Percentiles rank a stretch among this genome's conserved stretches.
phyloP scores from a whole-genome alignment of 495 filamentous ascomycete genomes.

The Pyrenopolyporus hunteri region DNA sequence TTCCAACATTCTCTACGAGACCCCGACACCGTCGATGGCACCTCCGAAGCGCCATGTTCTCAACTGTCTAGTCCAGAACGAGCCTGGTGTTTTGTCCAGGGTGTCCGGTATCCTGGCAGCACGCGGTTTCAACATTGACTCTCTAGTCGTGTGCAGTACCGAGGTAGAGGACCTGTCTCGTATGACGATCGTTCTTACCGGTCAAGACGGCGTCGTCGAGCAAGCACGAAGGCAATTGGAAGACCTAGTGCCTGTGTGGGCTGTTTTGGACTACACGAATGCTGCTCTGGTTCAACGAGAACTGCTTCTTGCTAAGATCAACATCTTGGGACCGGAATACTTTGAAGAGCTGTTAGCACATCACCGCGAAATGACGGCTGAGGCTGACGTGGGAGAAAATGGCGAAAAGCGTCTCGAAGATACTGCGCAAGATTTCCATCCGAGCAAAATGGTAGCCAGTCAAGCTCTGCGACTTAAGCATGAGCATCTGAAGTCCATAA shows the following conservation, averaged over 20 bases:
- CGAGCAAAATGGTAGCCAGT: conserved; percentile 78
- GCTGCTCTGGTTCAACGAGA: conserved; percentile 96
- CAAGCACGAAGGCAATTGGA: conserved; percentile 95
- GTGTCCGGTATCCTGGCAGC: conserved; percentile 96
- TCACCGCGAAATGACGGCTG: conserved; percentile 74
- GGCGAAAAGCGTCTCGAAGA: conserved; percentile 48
- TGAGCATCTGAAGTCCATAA: conserved; percentile 93
- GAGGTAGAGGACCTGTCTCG: conserved; percentile 97
- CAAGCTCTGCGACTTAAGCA: conserved; percentile 95
- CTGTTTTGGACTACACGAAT: conserved; percentile 92
- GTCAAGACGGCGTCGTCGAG: conserved; percentile 96
- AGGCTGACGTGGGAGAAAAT: conserved; percentile 42
- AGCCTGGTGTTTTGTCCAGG: conserved; percentile 94
- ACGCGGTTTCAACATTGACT: conserved; percentile 98
- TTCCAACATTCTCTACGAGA: conserved; percentile 98
- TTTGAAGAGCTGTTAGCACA: conserved; percentile 95
- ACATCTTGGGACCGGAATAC: conserved; percentile 93
- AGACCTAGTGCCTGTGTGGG: conserved; percentile 97
- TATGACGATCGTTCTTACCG: conserved; percentile 97
- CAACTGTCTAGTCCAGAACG: conserved; percentile 98
- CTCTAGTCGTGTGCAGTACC: conserved; percentile 94
- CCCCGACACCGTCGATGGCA: conserved; percentile 78
- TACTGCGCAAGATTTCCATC: conserved; percentile 76
- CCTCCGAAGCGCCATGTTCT: conserved; percentile 93
- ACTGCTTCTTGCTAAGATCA: conserved; percentile 93